These are phyloP conservation scores for Striga asiatica DNA, from an alignment of 257 asterid genomes.

Conservation along the genomic window DNA sequence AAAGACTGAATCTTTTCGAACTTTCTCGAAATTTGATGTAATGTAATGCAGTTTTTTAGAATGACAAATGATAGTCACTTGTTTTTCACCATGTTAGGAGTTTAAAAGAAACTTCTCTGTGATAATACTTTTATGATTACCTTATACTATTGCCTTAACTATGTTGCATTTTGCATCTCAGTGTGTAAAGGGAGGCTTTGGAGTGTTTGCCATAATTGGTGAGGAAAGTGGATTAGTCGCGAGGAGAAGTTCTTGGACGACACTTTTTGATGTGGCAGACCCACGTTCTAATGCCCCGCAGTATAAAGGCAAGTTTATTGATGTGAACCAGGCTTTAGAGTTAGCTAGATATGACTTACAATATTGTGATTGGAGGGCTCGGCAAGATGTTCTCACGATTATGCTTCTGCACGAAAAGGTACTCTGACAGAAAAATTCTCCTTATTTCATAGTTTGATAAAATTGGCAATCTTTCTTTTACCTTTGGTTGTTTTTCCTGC, in stretches of 20 bases:
- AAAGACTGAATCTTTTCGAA: too few species aligned
- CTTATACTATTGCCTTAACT: not conserved
- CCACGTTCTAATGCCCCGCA: constrained; percentile 75
- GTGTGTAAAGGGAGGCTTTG: constrained; percentile 56
- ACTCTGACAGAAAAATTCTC: constrained; percentile 6
- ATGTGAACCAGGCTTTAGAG: constrained; percentile 69
- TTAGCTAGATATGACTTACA: constrained; percentile 83
- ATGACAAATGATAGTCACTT: too few species aligned
- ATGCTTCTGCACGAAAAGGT: constrained; percentile 95
- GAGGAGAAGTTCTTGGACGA: constrained; percentile 56
- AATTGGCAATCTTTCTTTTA: too few species aligned
- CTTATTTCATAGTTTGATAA: too few species aligned
- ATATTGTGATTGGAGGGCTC: constrained; percentile 96
- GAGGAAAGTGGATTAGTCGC: constrained; percentile 48
- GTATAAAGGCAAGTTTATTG: constrained; percentile 63
- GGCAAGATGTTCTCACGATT: constrained; percentile 82
- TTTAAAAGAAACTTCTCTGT: too few species aligned
- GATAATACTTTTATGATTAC: not conserved
- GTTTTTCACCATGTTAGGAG: too few species aligned
- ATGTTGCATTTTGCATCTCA: constrained; percentile 12
- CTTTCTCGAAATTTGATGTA: too few species aligned
- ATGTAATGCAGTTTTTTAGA: too few species aligned
- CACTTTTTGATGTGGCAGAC: constrained; percentile 73
- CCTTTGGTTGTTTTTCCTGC: too few species aligned
- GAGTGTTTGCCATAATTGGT: constrained; percentile 67